Percentiles rank a stretch among this genome's conserved stretches.
Evolutionary conservation across 805 yeast genomes (phyloP).

Genomic region (Yamadazyma philogaea): DNA sequence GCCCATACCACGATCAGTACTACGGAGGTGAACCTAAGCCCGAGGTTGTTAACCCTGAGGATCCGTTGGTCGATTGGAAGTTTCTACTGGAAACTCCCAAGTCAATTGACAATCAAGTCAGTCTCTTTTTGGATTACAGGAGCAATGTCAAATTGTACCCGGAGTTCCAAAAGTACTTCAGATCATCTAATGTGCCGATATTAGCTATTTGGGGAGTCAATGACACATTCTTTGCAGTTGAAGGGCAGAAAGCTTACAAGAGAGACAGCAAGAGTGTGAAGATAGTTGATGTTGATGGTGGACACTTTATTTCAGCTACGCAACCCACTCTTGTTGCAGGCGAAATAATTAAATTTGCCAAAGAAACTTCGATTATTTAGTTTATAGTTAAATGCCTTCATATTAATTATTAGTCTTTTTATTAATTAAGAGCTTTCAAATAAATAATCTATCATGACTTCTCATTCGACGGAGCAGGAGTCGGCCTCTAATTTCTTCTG

Average conservation of each 20-base stretch:
- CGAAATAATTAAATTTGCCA: constrained; percentile 20
- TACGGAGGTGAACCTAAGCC: constrained; percentile 24
- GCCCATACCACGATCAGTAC: constrained; percentile 26
- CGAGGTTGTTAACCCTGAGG: constrained; percentile 28
- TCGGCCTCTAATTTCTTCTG: not conserved
- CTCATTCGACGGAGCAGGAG: not conserved
- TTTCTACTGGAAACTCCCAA: constrained; percentile 24
- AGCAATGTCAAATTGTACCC: constrained; percentile 35
- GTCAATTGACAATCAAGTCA: constrained; percentile 26
- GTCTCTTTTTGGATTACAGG: constrained; percentile 33
- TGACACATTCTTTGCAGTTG: constrained; percentile 31
- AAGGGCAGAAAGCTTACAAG: constrained; percentile 38
- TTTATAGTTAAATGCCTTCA: too few species aligned
- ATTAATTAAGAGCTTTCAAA: not conserved
- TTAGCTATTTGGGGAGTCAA: constrained; percentile 42
- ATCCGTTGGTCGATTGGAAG: constrained; percentile 26
- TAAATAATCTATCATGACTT: not conserved
- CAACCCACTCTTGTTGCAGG: constrained; percentile 28
- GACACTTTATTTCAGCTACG: constrained; percentile 39
- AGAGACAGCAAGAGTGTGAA: constrained; percentile 27
- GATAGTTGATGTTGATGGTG: constrained; percentile 28
- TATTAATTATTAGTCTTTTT: too few species aligned
- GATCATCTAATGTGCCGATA: constrained; percentile 29
- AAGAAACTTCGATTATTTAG: constrained; percentile 9
- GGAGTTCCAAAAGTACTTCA: constrained; percentile 31